Evolutionary conservation across 2,329 filamentous ascomycete species (phyloP), one percentile per base, ranked within the genome.

Genomic region (Pseudogymnoascus sp.): DNA sequence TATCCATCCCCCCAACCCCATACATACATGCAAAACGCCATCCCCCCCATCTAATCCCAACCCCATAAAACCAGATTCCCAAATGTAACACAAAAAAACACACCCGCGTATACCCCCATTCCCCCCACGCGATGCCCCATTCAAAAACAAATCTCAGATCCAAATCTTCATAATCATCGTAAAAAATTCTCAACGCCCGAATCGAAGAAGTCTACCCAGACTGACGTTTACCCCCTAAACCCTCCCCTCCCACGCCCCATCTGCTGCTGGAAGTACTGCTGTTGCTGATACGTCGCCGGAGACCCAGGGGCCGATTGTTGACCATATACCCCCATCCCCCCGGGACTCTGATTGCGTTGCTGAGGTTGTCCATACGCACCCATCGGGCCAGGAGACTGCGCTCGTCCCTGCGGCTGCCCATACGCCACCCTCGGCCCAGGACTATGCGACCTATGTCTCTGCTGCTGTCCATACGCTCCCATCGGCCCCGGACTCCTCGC

Each of bases 271-370:
- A 28, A 50, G 12, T 50, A 50, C 21, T 50, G 44, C 23, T 50
- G 44, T 23, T 50, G 44, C 44, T 50, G 44, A 16, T 50, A 50
- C 44, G 2, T 14, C 44, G 3, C 23, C 12, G 44, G 44, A 3
- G 23, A 50, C 12, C 12, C 21, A 11, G 42, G 42, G 1, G 12
- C 6, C 2, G 21, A 10, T 6, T 65, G 63, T 12, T 63, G 44
- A 16, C 60, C 61, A 35, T 53, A 64, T 5, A 35, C 44, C 10
- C 61, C 65, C 14, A 53, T 60, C 4, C 59, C 64, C 1, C 64
- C 65, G 1, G 31, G 63, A 7, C 65, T 67, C 42, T 67, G 64
- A 5, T 40, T 21, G 2, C 40, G 4, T 8, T 8, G 16, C 10
- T 33, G 31, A 33, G 35, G 35, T 7, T 44, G 40, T 16, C 16